Evolutionary conservation across 176 grass and related monocot genomes (phyloP).

Genomic region (Phyllostachys edulis): DNA sequence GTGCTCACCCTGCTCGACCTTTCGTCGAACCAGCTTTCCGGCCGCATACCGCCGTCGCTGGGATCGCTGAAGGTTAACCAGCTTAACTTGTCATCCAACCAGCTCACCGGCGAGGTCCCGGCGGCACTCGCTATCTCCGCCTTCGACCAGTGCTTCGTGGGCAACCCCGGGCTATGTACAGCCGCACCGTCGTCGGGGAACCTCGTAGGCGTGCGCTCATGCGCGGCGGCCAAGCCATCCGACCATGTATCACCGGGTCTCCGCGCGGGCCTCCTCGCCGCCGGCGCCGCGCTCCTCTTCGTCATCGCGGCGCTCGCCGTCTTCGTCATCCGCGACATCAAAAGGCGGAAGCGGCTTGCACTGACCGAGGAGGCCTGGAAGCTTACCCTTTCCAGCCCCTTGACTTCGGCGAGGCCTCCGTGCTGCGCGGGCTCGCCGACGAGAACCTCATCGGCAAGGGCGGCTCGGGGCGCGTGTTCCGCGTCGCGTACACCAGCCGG

Average conservation of each 20-base stretch:
- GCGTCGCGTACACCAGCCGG: slow-evolving; percentile 43
- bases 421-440: slow-evolving; percentile 57
- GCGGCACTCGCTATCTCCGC: slow-evolving; percentile 23
- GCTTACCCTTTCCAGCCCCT: slow-evolving; percentile 68
- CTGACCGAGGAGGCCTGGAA: slow-evolving; percentile 56
- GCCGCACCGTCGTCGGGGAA: background rate
- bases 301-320: slow-evolving; percentile 28
- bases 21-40: slow-evolving; percentile 71
- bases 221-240: slow-evolving; percentile 1
- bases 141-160: slow-evolving; percentile 56
- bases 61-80: slow-evolving; percentile 40
- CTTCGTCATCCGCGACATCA: slow-evolving; percentile 43
- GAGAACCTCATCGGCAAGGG: slow-evolving; percentile 81
- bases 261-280: slow-evolving; percentile 46
- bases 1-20: slow-evolving; percentile 77
- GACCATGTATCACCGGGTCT: slow-evolving; percentile 33
- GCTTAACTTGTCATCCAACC: slow-evolving; percentile 72
- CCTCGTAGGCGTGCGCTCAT: slow-evolving; percentile 39
- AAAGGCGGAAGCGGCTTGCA: slow-evolving; percentile 34
- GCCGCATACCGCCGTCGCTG: slow-evolving; percentile 51
- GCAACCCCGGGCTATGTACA: slow-evolving; percentile 63
- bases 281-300: slow-evolving; percentile 41
- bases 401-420: slow-evolving; percentile 56
- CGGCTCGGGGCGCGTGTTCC: slow-evolving; percentile 66
- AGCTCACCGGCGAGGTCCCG: slow-evolving; percentile 66